Evolutionary conservation across 306 rosid genomes (phyloP), one percentile per base, ranked within the genome.

Genomic region (Vicia villosa): DNA sequence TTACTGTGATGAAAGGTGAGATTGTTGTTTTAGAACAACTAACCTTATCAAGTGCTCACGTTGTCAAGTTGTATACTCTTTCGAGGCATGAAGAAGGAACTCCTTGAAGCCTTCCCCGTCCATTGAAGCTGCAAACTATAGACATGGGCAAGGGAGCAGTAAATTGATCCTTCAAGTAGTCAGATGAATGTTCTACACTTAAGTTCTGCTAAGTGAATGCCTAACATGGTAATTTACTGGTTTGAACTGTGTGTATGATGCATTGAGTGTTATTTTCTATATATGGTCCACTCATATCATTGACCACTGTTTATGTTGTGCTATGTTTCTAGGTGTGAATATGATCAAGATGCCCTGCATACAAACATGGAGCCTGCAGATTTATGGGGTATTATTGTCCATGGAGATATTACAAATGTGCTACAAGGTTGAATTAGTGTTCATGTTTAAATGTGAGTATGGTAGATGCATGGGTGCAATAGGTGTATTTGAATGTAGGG

Each of bases 121-220:
- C 17, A 6, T 82, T 74, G 97, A 90, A 85, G 57, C 85, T 50
- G 76, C 83, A 24, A 88, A 88, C 73, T 75, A 80, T 56, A 77
- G 80, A 76, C 88, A 78, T 46, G 90, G 86, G 65, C 89, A 81
- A 68, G 86, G 86, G 37, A 55, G 62, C 51, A 84, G 82, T 69
- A 85, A 77, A 68, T 84, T 77, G 94, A 94, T 55, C 91, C 90
- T 76, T 93, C 98, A 42, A 83, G 91, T 74, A 90, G 96, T 86
- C 89, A 96, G 97, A 88, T 88, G 82, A 90, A 96, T 43, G 79
- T 86, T 76, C 97, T 89, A 70, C 86, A 83, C 78, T 83, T 83
- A 17, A 78, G 89, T 70, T 90, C 97, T 76, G 85, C 92, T 47
- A 94, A 94, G 82, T 94, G 82, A 90, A 72, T 88, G 84, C 77